Conservation (phyloP, 192 early-diverging fungal genomes). For the Diversispora eburnea region DNA sequence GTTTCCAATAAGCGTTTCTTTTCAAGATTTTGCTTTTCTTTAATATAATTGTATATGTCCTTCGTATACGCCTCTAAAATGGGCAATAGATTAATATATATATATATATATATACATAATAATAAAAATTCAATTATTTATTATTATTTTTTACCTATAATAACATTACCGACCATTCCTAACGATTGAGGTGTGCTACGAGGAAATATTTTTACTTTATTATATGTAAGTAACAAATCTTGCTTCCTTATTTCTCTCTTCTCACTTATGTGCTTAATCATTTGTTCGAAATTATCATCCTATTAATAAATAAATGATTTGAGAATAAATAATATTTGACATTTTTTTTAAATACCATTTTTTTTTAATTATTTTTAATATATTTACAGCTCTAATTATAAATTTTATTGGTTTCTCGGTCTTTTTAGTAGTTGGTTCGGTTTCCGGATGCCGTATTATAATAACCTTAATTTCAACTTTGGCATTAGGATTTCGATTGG, state of each 20-base stretch:
- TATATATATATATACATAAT: conserved; percentile 3
- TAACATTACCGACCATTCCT: conserved; percentile 16
- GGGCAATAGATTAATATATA: not conserved
- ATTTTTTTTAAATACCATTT: not conserved
- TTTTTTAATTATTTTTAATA: not conserved
- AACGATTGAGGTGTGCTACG: conserved; percentile 26
- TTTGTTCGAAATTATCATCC: conserved; percentile 26
- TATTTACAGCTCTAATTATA: conserved; percentile 21
- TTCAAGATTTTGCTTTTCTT: conserved; percentile 3
- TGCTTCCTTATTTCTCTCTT: conserved; percentile 18
- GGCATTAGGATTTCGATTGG: not conserved
- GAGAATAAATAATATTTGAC: not conserved
- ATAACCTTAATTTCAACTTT: conserved; percentile 19
- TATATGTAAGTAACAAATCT: conserved; percentile 24
- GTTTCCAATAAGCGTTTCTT: not conserved
- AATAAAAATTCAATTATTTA: not conserved
- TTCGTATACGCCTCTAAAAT: conserved; percentile 23
- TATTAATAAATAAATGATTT: conserved; percentile 1
- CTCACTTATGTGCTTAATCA: conserved; percentile 8
- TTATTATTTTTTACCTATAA: conserved; percentile 11
- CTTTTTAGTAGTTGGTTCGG: not conserved
- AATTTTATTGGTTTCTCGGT: conserved; percentile 25
- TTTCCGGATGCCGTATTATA: not conserved
- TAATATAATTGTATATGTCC: conserved; percentile 11
- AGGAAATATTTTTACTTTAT: conserved; percentile 29